Evolutionary conservation across 2,329 filamentous ascomycete species (phyloP), one percentile per base, ranked within the genome.

Genomic region (Colletotrichum karsti): DNA sequence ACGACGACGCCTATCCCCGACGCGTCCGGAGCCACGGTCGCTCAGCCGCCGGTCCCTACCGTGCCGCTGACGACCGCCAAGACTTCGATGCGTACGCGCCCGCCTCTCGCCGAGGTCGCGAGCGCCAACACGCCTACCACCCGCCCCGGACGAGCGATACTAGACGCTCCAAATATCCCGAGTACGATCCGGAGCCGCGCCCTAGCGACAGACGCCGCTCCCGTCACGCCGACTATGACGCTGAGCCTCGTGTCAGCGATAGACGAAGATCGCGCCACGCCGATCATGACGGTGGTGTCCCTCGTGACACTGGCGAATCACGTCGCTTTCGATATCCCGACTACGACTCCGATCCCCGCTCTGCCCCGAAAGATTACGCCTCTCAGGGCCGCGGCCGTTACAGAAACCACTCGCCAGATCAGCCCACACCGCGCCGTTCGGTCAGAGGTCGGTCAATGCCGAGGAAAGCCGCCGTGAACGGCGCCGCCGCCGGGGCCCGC

Each of bases 71-170:
- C 22, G 59, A 57, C n/a, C 30, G 37, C 35, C 10, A 65, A 18
- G 51, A 51, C n/a, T 57, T 53, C 39, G 64, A 63, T 18, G 26
- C 37, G 3, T 44, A 55, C 30, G 37, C 37, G 15, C 54, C 65
- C 3, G 61, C 53, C 6, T 66, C 65, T 46, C 62, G 42, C 18
- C 61, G 39, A 22, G 61, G 54, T 28, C 65, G 50, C 10, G 65
- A 68, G 20, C 61, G 65, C 8, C 64, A 63, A 9, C 58, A 64
- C n/a, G 63, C 55, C 10, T 61, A 63, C 22, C 58, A 70, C 48
- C 69, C 69, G 13, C 69, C 69, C 7, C 54, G 58, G n/a, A 69
- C 61, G 35, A 61, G 61, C 20, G 69, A 70, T n/a, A 69, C 69
- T 6, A 69, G 67, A 26, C 61, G 58, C 13, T 33, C 46, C 18